phyloP scores from a whole-genome alignment of 202 grass and related monocot genomes.

The Musa balbisiana region DNA sequence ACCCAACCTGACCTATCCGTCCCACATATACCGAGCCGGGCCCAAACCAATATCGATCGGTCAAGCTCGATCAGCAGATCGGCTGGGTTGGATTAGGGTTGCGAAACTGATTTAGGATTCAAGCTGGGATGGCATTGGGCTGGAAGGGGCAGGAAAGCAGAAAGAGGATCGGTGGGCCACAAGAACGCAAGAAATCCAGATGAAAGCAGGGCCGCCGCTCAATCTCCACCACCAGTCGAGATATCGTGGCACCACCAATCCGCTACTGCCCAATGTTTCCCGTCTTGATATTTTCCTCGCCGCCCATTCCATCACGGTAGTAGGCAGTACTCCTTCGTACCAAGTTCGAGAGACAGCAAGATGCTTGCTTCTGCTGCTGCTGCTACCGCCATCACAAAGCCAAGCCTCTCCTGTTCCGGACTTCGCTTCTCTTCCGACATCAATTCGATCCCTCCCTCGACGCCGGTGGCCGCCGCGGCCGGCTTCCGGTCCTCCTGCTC shows the following conservation, averaged over 20 bases:
- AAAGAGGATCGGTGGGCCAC: conserved; percentile 25
- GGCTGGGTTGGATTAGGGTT: too few relatives aligned
- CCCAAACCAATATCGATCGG: too few relatives aligned
- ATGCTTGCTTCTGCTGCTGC: conserved; percentile 24
- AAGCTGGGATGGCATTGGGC: too few relatives aligned
- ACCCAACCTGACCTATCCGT: too few relatives aligned
- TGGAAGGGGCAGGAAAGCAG: too few relatives aligned
- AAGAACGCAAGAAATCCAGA: conserved; percentile 28
- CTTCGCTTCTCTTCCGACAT: conserved; percentile 46
- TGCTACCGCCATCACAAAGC: conserved; percentile 48
- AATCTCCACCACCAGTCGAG: conserved; percentile 70
- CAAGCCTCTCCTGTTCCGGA: conserved; percentile 52
- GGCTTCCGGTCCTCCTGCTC: conserved; percentile 20
- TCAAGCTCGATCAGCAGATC: too few relatives aligned
- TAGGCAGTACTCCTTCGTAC: background rate
- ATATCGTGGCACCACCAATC: conserved; percentile 46
- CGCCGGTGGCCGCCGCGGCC: conserved; percentile 20
- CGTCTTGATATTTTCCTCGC: conserved; percentile 31
- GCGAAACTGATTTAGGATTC: too few relatives aligned
- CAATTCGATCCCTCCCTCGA: conserved; percentile 39
- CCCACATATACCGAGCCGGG: too few relatives aligned
- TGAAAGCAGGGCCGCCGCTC: conserved; percentile 21
- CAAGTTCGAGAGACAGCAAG: background rate
- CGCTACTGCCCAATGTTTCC: conserved; percentile 14
- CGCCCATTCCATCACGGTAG: conserved; percentile 1